phyloP scores from a whole-genome alignment of 2,329 filamentous ascomycete genomes.

The Fusarium sp. region DNA sequence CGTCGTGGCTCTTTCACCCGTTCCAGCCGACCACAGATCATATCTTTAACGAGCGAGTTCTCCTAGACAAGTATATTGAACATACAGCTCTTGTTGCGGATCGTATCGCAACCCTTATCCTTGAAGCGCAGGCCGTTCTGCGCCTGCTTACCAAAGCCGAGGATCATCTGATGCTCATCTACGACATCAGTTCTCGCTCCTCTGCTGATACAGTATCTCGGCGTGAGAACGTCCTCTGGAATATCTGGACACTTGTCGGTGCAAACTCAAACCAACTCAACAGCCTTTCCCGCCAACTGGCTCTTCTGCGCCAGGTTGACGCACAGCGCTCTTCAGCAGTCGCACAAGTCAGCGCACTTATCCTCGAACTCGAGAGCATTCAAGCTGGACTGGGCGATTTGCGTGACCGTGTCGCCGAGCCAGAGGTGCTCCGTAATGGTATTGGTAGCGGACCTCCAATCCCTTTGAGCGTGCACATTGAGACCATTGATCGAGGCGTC shows the following conservation, averaged over 20 bases:
- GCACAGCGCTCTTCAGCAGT: conserved; percentile 72
- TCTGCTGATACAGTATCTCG: conserved; percentile 65
- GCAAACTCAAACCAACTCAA: conserved; percentile 70
- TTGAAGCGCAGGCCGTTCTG: conserved; percentile 75
- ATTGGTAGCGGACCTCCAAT: conserved; percentile 49
- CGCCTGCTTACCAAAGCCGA: conserved; percentile 73
- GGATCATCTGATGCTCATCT: conserved; percentile 73
- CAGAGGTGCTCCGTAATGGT: conserved; percentile 65
- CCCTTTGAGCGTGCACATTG: conserved; percentile 77
- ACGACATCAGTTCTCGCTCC: conserved; percentile 73
- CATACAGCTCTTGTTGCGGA: conserved; percentile 76
- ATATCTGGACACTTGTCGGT: conserved; percentile 79
- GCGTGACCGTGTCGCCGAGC: conserved; percentile 73
- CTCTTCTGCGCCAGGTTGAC: conserved; percentile 72
- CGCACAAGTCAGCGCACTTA: conserved; percentile 72
- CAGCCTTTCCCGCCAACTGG: conserved; percentile 70
- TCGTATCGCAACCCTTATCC: conserved; percentile 73
- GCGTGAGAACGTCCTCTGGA: conserved; percentile 73
- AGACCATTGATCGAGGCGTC: conserved; percentile 76
- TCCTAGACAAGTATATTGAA: conserved; percentile 78
- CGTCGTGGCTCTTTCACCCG: conserved; percentile 63
- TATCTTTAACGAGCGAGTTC: conserved; percentile 60
- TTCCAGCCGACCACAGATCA: conserved; percentile 66
- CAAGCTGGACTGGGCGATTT: conserved; percentile 76
- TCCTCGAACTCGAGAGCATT: conserved; percentile 79